A percentile compares a stretch with the other conserved stretches of the same genome.
Evolutionary conservation across 495 filamentous ascomycete species (phyloP).

Genomic region (Penicillium soppii): DNA sequence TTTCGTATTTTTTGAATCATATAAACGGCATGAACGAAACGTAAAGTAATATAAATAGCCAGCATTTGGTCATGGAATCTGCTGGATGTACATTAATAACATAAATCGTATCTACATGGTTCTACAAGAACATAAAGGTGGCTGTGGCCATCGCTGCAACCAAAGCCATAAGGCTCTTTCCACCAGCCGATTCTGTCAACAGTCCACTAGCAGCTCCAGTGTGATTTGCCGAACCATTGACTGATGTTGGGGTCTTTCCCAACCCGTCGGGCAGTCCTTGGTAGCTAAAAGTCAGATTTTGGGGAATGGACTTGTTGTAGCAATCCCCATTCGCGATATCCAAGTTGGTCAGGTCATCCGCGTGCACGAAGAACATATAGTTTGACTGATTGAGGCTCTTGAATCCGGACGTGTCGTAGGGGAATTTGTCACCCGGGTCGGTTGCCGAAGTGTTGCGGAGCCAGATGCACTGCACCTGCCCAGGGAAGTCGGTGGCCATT

Average conservation of each 20-base stretch:
- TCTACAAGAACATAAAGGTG: slow-evolving; percentile 14
- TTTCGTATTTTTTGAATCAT: too few relatives aligned
- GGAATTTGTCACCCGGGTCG: slow-evolving; percentile 60
- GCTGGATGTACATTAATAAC: background rate
- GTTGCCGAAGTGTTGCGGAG: slow-evolving; percentile 72
- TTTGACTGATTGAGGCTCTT: slow-evolving; percentile 55
- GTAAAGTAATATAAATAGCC: background rate
- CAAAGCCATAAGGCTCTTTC: slow-evolving; percentile 10
- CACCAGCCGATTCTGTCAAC: background rate
- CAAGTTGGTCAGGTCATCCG: slow-evolving; percentile 66
- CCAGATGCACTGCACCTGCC: slow-evolving; percentile 75
- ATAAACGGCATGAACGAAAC: too few relatives aligned
- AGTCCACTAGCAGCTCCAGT: slow-evolving; percentile 14
- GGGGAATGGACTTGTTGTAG: slow-evolving; percentile 57
- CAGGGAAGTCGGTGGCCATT: slow-evolving; percentile 61
- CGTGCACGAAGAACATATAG: slow-evolving; percentile 77
- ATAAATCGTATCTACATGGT: slow-evolving; percentile 4
- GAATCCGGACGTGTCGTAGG: slow-evolving; percentile 74
- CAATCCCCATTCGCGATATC: slow-evolving; percentile 72
- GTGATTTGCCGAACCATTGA: slow-evolving; percentile 18
- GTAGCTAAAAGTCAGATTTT: slow-evolving; percentile 67
- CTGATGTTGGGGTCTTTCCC: slow-evolving; percentile 6
- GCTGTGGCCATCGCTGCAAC: slow-evolving; percentile 6
- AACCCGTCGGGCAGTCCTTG: slow-evolving; percentile 56
- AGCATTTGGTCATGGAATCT: background rate